Evolutionary conservation across 768 basidiomycete genomes (phyloP), one percentile per base, ranked within the genome.

Genomic region (Kwoniella sp.): DNA sequence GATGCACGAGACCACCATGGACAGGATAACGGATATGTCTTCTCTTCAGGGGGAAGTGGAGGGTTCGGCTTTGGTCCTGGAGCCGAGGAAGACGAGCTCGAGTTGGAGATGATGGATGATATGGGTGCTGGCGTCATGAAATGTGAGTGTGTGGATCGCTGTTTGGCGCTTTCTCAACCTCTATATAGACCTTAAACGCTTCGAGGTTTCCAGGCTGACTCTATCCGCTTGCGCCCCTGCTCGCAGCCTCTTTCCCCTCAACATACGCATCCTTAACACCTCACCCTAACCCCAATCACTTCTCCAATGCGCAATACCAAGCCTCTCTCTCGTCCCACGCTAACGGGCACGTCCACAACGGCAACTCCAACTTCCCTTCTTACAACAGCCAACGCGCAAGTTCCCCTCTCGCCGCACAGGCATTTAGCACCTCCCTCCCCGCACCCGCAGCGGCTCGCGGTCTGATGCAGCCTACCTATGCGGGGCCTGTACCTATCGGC

Each of bases 31-130:
- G 52, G 65, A 47, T 72, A 74, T 33, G 51, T 49, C 4, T 74
- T 63, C 51, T 67, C 58, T 1, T 55, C 55, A 5, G 48, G 57
- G 5, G 74, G 74, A 1, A 68, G 58, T 51, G 74, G 74, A 1
- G 74, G 74, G 4, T 73, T 76, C 33, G 70, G 72, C 1, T 76
- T 76, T 33, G 74, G 74, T 10, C 74, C 74, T 25, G 74, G 74
- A 2, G 69, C 72, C 0, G 72, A 73, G 55, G 74, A 76, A 55
- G 74, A 76, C 60, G 72, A 70, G 50, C 63, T 69, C 22, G 67
- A 68, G 49, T 26, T 44, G 33, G 55, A 46, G 49, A 54, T 52
- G 65, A 54, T 60, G 59, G 59, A 60, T 60, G 53, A 55, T 36
- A 62, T 62, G 60, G 62, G 55, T 47, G 47, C 62, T 10, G 30